A percentile compares a stretch with the other conserved stretches of the same genome.
These are phyloP conservation scores for Ceratorhiza oryzae-sativae DNA, from an alignment of 1,284 basidiomycete genomes.

Conservation along the genomic window DNA sequence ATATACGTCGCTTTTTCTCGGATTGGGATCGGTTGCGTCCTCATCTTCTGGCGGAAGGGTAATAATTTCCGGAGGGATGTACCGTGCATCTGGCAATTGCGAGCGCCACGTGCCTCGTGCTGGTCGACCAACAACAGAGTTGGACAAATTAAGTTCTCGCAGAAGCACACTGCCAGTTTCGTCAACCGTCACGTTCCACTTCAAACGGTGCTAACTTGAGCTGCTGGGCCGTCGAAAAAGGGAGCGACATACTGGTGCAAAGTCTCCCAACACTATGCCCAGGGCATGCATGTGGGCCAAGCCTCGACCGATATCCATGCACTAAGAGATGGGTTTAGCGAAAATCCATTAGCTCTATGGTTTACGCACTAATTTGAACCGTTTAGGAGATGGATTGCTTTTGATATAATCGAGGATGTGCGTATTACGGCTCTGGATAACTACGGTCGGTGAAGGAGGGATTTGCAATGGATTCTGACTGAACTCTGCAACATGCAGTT, in stretches of 20 bases:
- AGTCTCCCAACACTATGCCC: slow-evolving; percentile 13
- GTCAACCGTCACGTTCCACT: slow-evolving; percentile 13
- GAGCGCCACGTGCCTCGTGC: slow-evolving; percentile 17
- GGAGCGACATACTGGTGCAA: neutral
- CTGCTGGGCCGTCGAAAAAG: too few relatives aligned
- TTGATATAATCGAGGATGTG: slow-evolving; percentile 21
- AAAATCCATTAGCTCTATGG: neutral
- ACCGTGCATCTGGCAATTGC: slow-evolving; percentile 12
- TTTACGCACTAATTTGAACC: slow-evolving; percentile 1
- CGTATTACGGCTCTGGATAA: neutral
- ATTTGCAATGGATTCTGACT: neutral
- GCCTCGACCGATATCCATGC: slow-evolving; percentile 3
- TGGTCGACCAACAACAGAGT: neutral
- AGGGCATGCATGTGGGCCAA: slow-evolving; percentile 6
- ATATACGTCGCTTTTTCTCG: slow-evolving; percentile 23
- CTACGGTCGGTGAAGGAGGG: neutral
- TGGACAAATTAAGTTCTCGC: neutral
- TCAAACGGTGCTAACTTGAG: neutral
- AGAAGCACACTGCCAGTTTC: slow-evolving; percentile 4
- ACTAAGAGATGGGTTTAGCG: neutral
- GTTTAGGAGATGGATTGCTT: neutral
- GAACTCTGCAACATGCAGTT: neutral
- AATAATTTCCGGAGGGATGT: slow-evolving; percentile 18
- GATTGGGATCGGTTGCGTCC: slow-evolving; percentile 19
- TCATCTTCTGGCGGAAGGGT: slow-evolving; percentile 10